Evolutionary conservation across 202 grass and related monocot species (phyloP), one percentile per base, ranked within the genome.

Genomic region (Setaria viridis): DNA sequence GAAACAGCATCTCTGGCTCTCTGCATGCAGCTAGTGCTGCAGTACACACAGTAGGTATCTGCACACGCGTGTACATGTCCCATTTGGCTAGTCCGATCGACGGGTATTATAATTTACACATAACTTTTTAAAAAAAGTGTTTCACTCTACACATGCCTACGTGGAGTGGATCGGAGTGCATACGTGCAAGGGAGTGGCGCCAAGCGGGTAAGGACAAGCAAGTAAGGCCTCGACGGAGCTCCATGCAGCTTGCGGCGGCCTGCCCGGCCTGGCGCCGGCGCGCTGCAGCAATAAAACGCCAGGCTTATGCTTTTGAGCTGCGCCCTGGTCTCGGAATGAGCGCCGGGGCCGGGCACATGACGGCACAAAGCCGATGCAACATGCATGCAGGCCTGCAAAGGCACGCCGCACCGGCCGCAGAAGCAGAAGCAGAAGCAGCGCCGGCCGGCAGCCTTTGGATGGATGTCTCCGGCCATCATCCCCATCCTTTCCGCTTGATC

Each of bases 201-300:
- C 87, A 87, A 89, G 54, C 37, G 46, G 46, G 74, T 89, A 10
- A 75, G 46, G 89, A 91, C 85, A 80, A 84, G 76, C 80, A 76
- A 51, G 74, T 46, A 80, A 70, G 43, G 25, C 80, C 62, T 87
- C 45, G 43, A 79, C 46, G n/a, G 57, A 63, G 77, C 73, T 46
- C n/a, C 39, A 19, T 20, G 53, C 66, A 13, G 49, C 20, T 59
- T 3, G 56, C 48, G 11, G 74, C 57, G 74, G 65, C 7, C 54
- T 55, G 75, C 39, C 29, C 43, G 81, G 20, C 74, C 37, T 37
- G 65, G 32, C 87, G 19, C 49, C 78, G 50, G 54, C 80, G 7
- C 41, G 80, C 17, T 68, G 62, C 76, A 63, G 69, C 89, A 72
- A 74, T 80, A 87, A 80, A 90, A 90, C 84, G 84, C 88, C 88